Evolutionary conservation across 2,329 filamentous ascomycete genomes (phyloP).

Genomic region (Pseudogymnoascus sp.): DNA sequence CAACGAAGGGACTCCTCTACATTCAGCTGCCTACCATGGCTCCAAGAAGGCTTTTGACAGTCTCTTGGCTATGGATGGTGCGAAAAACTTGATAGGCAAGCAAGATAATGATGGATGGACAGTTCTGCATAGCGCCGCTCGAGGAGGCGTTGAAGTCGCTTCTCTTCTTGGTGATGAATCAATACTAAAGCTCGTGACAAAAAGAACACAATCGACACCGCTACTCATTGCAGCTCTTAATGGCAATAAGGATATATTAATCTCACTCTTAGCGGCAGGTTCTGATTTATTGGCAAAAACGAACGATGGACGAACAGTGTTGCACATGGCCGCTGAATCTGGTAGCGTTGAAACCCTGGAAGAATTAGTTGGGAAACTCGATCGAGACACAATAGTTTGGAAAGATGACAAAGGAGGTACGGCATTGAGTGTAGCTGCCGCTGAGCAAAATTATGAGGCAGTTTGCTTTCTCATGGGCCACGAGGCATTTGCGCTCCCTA

Average conservation of each 20-base stretch:
- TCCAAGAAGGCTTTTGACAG: background rate
- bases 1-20: background rate
- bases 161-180: background rate
- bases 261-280: background rate
- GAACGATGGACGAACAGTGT: background rate
- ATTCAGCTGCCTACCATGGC: background rate
- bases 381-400: background rate
- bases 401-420: background rate
- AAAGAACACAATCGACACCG: background rate
- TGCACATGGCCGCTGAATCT: conserved; percentile 4
- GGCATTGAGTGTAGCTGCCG: background rate
- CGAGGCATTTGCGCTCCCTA: background rate
- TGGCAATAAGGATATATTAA: background rate
- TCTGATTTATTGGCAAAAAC: background rate
- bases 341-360: background rate
- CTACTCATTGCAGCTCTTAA: background rate
- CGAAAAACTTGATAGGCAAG: background rate
- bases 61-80: background rate
- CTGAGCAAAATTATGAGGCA: background rate
- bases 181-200: background rate
- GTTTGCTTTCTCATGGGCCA: conserved; percentile 3
- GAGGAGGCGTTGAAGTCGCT: background rate
- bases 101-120: background rate
- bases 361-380: background rate
- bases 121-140: background rate